Conservation (phyloP, 2,329 filamentous ascomycete genomes). For the Xylariaceae sp. region DNA sequence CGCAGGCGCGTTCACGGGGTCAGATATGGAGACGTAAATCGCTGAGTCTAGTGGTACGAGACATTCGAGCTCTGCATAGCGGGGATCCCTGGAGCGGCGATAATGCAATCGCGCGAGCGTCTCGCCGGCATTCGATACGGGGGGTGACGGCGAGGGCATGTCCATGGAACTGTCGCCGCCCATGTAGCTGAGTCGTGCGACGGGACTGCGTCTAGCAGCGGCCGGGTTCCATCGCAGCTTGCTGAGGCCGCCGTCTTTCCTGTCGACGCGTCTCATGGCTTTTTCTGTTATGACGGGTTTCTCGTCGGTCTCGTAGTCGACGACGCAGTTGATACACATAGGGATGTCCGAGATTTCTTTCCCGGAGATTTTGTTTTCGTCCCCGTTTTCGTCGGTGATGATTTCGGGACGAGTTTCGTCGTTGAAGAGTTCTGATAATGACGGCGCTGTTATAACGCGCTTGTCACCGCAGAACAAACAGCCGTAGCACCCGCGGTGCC, state of each 20-base stretch:
- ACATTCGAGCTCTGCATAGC: slow-evolving; percentile 19
- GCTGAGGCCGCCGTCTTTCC: slow-evolving; percentile 43
- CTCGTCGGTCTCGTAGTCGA: slow-evolving; percentile 37
- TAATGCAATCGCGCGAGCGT: slow-evolving; percentile 15
- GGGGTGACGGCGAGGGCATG: background rate
- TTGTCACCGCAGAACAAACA: slow-evolving; percentile 48
- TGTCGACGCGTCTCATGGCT: slow-evolving; percentile 41
- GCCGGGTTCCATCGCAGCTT: slow-evolving; percentile 36
- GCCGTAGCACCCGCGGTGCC: slow-evolving; percentile 53
- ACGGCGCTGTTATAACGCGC: slow-evolving; percentile 34
- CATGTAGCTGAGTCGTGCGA: background rate
- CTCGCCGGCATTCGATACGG: background rate
- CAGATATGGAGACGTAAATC: slow-evolving; percentile 47
- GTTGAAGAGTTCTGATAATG: slow-evolving; percentile 34
- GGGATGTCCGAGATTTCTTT: slow-evolving; percentile 45
- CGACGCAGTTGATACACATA: slow-evolving; percentile 44
- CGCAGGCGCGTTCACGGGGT: slow-evolving; percentile 43
- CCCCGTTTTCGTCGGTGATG: background rate
- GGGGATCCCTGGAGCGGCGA: slow-evolving; percentile 11
- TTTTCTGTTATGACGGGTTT: slow-evolving; percentile 32
- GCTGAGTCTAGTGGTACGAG: slow-evolving; percentile 30
- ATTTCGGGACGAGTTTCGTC: background rate
- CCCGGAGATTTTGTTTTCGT: slow-evolving; percentile 11
- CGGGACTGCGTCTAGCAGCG: background rate
- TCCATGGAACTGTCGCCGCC: slow-evolving; percentile 20